These are phyloP conservation scores for Testicularia cyperi DNA, from an alignment of 1,284 basidiomycete species.

Conservation along the genomic window DNA sequence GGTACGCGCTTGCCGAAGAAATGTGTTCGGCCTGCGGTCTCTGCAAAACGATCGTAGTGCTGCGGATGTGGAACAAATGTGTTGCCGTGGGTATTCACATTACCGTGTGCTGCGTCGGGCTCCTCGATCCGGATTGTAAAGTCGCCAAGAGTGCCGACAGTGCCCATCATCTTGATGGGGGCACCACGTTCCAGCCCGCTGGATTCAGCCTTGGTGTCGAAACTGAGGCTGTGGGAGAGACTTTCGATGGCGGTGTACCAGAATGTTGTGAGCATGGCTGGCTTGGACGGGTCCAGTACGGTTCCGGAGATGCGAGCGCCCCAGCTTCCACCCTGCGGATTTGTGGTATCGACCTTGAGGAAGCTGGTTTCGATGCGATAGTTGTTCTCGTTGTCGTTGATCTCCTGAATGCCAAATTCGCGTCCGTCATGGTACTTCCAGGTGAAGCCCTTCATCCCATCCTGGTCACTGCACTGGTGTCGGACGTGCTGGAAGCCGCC, in stretches of 20 bases:
- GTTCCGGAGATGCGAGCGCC: constrained; percentile 81
- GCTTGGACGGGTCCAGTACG: constrained; percentile 67
- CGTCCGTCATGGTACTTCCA: constrained; percentile 86
- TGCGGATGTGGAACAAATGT: constrained; percentile 19
- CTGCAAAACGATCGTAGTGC: constrained; percentile 68
- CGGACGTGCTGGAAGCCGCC: constrained; percentile 65
- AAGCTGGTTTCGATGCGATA: constrained; percentile 80
- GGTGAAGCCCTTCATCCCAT: constrained; percentile 76
- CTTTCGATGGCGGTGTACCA: constrained; percentile 87
- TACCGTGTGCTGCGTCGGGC: constrained; percentile 63
- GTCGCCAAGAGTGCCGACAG: constrained; percentile 74
- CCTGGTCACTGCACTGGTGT: constrained; percentile 86
- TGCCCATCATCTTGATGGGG: constrained; percentile 70
- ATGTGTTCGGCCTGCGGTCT: constrained; percentile 72
- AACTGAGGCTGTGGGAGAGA: constrained; percentile 68
- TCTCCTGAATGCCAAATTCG: constrained; percentile 78
- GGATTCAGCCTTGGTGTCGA: constrained; percentile 69
- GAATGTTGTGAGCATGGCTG: constrained; percentile 72
- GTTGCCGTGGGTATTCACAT: constrained; percentile 63
- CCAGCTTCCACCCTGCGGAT: constrained; percentile 69
- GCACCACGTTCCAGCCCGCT: constrained; percentile 65
- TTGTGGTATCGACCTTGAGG: constrained; percentile 68
- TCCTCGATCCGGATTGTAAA: constrained; percentile 80
- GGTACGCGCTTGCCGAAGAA: constrained; percentile 70
- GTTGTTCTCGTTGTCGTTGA: constrained; percentile 80